These are phyloP conservation scores for Trypanosoma brucei DNA, from an alignment of 208 protist genomes.

Conservation along the genomic window DNA sequence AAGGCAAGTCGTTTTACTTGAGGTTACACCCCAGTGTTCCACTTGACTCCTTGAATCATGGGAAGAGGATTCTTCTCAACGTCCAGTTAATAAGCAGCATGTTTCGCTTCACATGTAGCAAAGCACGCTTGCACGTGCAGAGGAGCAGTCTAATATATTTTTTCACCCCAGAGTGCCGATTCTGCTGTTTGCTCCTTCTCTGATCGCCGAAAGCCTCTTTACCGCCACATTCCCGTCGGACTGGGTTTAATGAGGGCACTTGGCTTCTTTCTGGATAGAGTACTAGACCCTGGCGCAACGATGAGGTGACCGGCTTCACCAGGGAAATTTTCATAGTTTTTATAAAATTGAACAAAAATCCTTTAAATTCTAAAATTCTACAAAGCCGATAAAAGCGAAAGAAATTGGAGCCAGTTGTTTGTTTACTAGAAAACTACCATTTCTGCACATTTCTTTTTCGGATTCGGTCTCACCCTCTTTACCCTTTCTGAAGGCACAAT, in stretches of 20 bases:
- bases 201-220: constrained; percentile 10
- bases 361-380: no score
- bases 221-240: not conserved
- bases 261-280: constrained; percentile 12
- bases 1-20: constrained; percentile 4
- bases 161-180: constrained; percentile 14
- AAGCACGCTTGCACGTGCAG: constrained; percentile 16
- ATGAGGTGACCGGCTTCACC: constrained; percentile 9
- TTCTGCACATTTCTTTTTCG: no score
- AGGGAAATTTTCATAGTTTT: not conserved
- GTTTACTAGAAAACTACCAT: no score
- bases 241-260: constrained; percentile 1
- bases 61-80: constrained; percentile 1
- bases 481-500: no score
- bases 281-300: constrained; percentile 7
- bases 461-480: no score
- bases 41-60: constrained; percentile 4
- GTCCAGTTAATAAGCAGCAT: constrained; percentile 2
- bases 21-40: constrained; percentile 7
- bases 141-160: not conserved
- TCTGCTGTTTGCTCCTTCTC: constrained; percentile 7
- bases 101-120: not conserved
- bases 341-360: no score
- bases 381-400: no score
- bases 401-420: no score